Base-by-base conservation (phyloP, 2,329 filamentous ascomycete species). In the Beauveria caledonica region DNA sequence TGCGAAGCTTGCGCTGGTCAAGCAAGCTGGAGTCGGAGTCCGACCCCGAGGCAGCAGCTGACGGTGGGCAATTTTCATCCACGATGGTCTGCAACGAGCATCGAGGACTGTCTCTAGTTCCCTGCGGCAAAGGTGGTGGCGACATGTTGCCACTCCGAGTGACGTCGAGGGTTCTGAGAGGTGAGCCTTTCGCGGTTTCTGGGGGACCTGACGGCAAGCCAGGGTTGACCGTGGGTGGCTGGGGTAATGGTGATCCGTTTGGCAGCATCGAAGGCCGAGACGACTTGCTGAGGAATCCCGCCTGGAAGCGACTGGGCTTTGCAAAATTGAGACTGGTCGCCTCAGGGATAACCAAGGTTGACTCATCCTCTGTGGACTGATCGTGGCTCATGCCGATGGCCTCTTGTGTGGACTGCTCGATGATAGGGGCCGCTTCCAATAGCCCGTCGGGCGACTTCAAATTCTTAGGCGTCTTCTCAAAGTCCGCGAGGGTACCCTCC, bases 391-490 rank as follows among this genome's bases (percentile, higher is more conserved):
- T 15, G 45, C n/a, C 25, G 17, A 53, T 36, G 1, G 39, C 46
- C 3, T 64, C 60, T 5, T 68, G 63, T 36, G 39, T 15, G 23
- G 44, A 21, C 50, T 60, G 63, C 36, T 61, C 46, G 6, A 17
- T 51, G 27, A 53, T 45, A 29, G 84, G 81, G 45, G 79, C 76
- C 0, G 81, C 80, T 17, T 82, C 83, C 25, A 60, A 46, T 23
- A 63, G 62, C 51, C 73, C 73, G 54, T 86, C 82, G 7, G 85
- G 83, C 1, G 84, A 82, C 2, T 66, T 78, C 9, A 81, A 73
- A 69, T 87, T 89, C 71, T 92, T 83, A 1, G 94, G 93, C 3
- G 93, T 97, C 74, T 91, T 90, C 69, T 93, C 90, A 70, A 93
- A 97, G 70, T 97, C 94, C 11, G 89, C 92, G 60, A 97, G 77